Percentiles rank a stretch among this genome's conserved stretches.
Evolutionary conservation across 805 yeast species (phyloP).

Genomic region (Hanseniaspora valbyensis): DNA sequence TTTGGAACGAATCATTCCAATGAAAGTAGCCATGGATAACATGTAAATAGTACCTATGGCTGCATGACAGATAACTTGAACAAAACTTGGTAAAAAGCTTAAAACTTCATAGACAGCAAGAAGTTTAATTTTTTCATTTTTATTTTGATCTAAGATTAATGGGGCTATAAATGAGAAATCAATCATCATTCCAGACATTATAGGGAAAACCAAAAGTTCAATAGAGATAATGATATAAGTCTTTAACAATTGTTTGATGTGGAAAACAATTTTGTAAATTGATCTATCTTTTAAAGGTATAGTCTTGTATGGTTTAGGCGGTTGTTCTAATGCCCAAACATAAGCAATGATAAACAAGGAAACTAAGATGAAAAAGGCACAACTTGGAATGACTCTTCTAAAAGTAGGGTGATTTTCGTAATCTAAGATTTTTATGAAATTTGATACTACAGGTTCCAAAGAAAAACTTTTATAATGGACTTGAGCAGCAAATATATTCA

Average conservation of each 20-base stretch:
- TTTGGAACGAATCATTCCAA: conserved; percentile 64
- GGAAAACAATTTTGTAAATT: conserved; percentile 43
- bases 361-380: conserved; percentile 30
- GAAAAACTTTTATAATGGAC: conserved; percentile 10
- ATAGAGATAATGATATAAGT: conserved; percentile 64
- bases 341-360: not conserved
- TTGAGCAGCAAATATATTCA: not conserved
- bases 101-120: conserved; percentile 23
- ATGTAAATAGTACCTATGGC: conserved; percentile 69
- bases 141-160: conserved; percentile 16
- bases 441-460: conserved; percentile 21
- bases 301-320: conserved; percentile 35
- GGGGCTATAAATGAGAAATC: conserved; percentile 45
- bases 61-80: conserved; percentile 40
- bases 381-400: conserved; percentile 31
- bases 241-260: conserved; percentile 52
- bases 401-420: conserved; percentile 26
- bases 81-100: conserved; percentile 22
- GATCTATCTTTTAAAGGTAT: conserved; percentile 38
- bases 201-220: conserved; percentile 78
- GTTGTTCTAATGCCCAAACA: conserved; percentile 14
- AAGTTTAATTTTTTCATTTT: not conserved
- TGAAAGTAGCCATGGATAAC: conserved; percentile 76
- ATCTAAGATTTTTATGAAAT: conserved; percentile 20
- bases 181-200: conserved; percentile 69